Base-by-base conservation (phyloP, 129 eudicot genomes). In the Arctium lappa region DNA sequence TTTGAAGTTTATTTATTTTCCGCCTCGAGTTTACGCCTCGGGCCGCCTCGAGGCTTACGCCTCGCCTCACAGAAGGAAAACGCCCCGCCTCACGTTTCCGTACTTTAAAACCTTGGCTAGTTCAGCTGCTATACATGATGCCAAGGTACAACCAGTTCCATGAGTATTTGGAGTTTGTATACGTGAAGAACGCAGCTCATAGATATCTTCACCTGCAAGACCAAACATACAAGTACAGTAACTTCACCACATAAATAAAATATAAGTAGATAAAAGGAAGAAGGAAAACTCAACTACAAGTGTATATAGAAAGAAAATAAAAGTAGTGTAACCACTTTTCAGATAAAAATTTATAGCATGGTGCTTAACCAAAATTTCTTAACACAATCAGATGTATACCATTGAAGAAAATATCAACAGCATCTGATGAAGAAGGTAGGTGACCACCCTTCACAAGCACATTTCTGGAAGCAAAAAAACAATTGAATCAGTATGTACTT, bases 361-460 rank as follows among this genome's bases (percentile, higher is more conserved):
- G 32, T 22, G 18, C 29, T 32, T 9, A 74, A 84, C 18, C 22
- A 39, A 22, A 70, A 31, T 2, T 42, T 32, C 33, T 36, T 50
- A 75, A 75, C 34, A 50, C 36, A 7, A 50, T 8, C 8, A 75
- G 12, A 29, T 15, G 78, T 83, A 65, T 87, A 95, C 98, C 98
- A 86, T 95, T 85, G 78, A 85, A 95, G 85, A 95, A 90, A 73
- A 95, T 85, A 87, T 95, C 98, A 16, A 92, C 90, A 40, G 98
- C 98, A 78, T 95, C 97, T 22, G 81, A 82, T 30, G 93, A 89
- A 74, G 86, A 87, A 76, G 97, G 93, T 53, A 95, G 97, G 82
- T 95, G 92, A 9, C 98, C 98, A 32, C 98, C 98, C 87, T 95
- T 95, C 66, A 95, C 93, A 66, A 95, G 97, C 44, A 95, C 98